Base-by-base conservation (phyloP, 768 basidiomycete genomes). In the Chlorophyllum brunneum region DNA sequence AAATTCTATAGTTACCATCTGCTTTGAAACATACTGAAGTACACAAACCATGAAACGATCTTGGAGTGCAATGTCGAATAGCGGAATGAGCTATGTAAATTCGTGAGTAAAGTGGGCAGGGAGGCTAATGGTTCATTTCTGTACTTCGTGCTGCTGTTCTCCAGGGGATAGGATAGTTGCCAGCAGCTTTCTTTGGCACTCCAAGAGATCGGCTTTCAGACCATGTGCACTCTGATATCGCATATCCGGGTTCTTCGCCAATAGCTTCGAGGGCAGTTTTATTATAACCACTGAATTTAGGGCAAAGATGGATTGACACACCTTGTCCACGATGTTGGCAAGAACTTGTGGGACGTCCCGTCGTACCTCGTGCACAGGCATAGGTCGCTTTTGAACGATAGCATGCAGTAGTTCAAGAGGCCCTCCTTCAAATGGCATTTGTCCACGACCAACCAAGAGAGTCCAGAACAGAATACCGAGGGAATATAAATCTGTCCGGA, bases 391-490 rank as follows among this genome's bases (percentile, higher is more conserved):
- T 61, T 86, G 85, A 20, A 86, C 83, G 48, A 88, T 84, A 2
- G 85, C 76, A 59, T 86, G 82, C 50, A 87, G 60, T 20, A 89
- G 68, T 61, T 89, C 86, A 56, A 85, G 64, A 1, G 79, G 74
- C 2, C 72, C 74, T 26, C 82, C 82, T 61, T 83, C 81, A 48
- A 82, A 82, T 0, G 79, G 80, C 75, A 81, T 79, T 58, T 78
- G 78, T 0, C 80, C 85, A 31, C 81, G 73, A 20, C 86, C 85
- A 13, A 86, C 84, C n/a, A 88, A 71, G 2, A 87, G 68, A 8
- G 84, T 85, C 85, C 85, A 88, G 62, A 86, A 86, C 58, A 86
- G 63, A 52, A 86, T 79, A 2, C 87, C 87, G 5, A 88, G 72
- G 0, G 85, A 83, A 62, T 89, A 88, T 24, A 89, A 65, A 64